A percentile compares a stretch with the other conserved stretches of the same genome.
phyloP scores from a whole-genome alignment of 192 early-diverging fungal species.

The Coemansia umbellata region DNA sequence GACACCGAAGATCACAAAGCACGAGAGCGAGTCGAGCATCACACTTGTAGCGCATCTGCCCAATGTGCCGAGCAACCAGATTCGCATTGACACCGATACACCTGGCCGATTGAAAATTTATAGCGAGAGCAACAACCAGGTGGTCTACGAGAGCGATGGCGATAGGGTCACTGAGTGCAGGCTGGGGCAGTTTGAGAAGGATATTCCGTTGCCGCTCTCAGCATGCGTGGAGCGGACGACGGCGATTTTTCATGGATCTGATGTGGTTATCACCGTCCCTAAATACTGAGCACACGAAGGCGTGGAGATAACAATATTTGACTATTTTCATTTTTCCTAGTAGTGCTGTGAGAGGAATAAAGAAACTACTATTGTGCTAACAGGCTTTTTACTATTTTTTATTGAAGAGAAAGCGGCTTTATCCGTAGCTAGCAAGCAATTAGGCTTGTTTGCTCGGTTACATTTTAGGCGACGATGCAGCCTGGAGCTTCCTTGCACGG shows the following conservation, averaged over 20 bases:
- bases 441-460: too few relatives aligned
- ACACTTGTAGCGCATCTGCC: slow-evolving; percentile 24
- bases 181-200: slow-evolving; percentile 52
- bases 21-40: slow-evolving; percentile 18
- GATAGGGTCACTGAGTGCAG: slow-evolving; percentile 39
- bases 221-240: slow-evolving; percentile 35
- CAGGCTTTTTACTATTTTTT: too few relatives aligned
- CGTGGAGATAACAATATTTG: too few relatives aligned
- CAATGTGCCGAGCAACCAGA: slow-evolving; percentile 34
- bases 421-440: too few relatives aligned
- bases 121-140: slow-evolving; percentile 37
- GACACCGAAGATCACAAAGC: slow-evolving; percentile 31
- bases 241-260: slow-evolving; percentile 10
- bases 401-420: too few relatives aligned
- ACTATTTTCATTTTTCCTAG: too few relatives aligned
- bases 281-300: slow-evolving; percentile 2
- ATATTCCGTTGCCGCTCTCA: slow-evolving; percentile 35
- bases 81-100: slow-evolving; percentile 34
- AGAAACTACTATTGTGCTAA: too few relatives aligned
- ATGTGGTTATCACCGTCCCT: slow-evolving; percentile 29
- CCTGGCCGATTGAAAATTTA: slow-evolving; percentile 40
- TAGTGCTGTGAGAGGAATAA: too few relatives aligned
- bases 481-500: slow-evolving; percentile 65
- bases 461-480: slow-evolving; percentile 22
- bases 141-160: slow-evolving; percentile 20